These are phyloP conservation scores for Carex myosuroides DNA, from an alignment of 176 grass and related monocot species.

Conservation along the genomic window DNA sequence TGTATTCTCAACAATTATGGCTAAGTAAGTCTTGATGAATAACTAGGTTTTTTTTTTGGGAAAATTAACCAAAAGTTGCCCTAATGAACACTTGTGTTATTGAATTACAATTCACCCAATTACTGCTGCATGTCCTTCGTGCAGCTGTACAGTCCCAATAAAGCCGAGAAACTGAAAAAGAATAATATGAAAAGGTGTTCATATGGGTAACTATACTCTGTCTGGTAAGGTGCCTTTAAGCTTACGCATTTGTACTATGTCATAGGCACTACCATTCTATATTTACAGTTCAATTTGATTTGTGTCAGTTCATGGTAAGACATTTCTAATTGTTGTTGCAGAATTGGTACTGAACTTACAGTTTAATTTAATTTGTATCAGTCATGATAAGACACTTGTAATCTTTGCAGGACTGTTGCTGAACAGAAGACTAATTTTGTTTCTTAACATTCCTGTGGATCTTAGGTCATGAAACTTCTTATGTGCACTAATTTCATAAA, in stretches of 20 bases:
- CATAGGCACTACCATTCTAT: background rate
- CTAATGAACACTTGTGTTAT: background rate
- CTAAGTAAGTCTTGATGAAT: background rate
- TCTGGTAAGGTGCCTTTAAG: background rate
- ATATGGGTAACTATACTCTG: background rate
- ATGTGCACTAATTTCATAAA: background rate
- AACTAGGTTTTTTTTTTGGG: background rate
- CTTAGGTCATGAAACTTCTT: background rate
- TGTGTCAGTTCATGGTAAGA: background rate
- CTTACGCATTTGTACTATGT: background rate
- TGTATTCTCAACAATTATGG: background rate
- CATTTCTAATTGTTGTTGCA: background rate
- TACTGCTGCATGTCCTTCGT: background rate
- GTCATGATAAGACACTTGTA: background rate
- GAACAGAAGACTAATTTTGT: background rate
- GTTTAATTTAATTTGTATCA: background rate
- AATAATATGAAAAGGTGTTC: background rate
- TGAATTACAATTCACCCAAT: background rate
- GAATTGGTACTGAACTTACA: background rate
- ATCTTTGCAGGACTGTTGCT: background rate
- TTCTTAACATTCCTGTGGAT: background rate
- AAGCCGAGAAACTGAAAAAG: background rate
- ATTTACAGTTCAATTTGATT: background rate
- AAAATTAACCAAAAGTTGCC: background rate
- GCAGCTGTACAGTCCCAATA: background rate